Evolutionary conservation across 2,329 filamentous ascomycete species (phyloP), one percentile per base, ranked within the genome.

Genomic region (Gyromitra esculenta): DNA sequence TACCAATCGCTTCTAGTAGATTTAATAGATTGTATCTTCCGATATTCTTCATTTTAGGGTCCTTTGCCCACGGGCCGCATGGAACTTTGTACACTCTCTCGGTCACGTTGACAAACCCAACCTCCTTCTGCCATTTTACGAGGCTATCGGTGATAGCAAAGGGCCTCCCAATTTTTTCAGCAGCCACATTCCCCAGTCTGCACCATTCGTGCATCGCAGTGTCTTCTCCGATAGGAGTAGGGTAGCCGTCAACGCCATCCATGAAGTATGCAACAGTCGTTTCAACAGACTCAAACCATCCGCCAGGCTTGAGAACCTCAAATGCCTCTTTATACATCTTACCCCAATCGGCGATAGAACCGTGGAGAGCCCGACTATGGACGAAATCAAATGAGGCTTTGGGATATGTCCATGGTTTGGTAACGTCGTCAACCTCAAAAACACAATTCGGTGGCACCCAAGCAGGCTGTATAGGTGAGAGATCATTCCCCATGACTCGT

Each of bases 21-120:
- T 81, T 81, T 1, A 80, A 66, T 8, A 79, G 56, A 54, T 80
- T 81, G n/a, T 77, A 79, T 70, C 75, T 81, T 5, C 80, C 80
- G 15, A 81, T 73, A 45, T 77, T 65, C 54, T 79, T 81, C 76
- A 79, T 78, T n/a, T 76, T 73, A 15, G 77, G 75, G 41, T 79
- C 83, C 78, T 85, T 86, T 0, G 88, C 84, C 88, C 88, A 89
- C 0, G 85, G 85, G 0, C 87, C 88, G 45, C 88, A 85, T 1
- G 88, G 88, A 2, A 88, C 83, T 81, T 86, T 86, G 81, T 87
- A 86, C 13, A 86, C 81, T 18, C 83, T 84, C 80, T 87, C 85
- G 0, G 83, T 85, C 52, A 89, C 85, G 79, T 89, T 88, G 59
- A 83, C 81, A 79, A 88, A 87, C 13, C 87, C 87, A 9, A 85